Evolutionary conservation across 768 basidiomycete genomes (phyloP).

Genomic region (Tulasnella sp.): DNA sequence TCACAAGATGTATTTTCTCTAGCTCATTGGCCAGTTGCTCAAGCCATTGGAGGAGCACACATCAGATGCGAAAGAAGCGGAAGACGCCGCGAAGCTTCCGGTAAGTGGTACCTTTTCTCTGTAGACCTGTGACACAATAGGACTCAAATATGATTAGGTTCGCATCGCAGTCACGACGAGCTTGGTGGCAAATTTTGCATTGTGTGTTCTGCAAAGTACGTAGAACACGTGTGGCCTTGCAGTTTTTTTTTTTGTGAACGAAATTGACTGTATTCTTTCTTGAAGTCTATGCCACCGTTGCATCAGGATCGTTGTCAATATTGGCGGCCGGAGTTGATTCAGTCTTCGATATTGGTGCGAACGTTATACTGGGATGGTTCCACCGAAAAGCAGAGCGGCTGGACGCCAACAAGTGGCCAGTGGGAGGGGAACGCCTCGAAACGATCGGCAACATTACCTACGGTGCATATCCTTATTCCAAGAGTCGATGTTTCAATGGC

Average conservation of each 20-base stretch:
- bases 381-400: slow-evolving; percentile 61
- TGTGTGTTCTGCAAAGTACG: slow-evolving; percentile 64
- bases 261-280: neutral
- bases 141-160: slow-evolving; percentile 38
- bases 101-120: slow-evolving; percentile 29
- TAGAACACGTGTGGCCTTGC: slow-evolving; percentile 11
- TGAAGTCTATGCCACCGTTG: slow-evolving; percentile 93
- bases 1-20: too few species aligned
- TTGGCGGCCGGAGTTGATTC: slow-evolving; percentile 88
- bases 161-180: slow-evolving; percentile 82
- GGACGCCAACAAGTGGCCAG: slow-evolving; percentile 83
- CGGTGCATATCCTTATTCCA: slow-evolving; percentile 39
- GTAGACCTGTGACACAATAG: neutral
- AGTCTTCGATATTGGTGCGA: slow-evolving; percentile 74
- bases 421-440: slow-evolving; percentile 80
- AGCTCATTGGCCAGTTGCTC: slow-evolving; percentile 81
- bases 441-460: slow-evolving; percentile 85
- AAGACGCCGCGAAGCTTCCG: slow-evolving; percentile 53
- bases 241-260: slow-evolving; percentile 18
- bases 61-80: slow-evolving; percentile 62
- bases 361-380: slow-evolving; percentile 67
- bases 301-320: slow-evolving; percentile 71
- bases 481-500: too few species aligned
- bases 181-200: slow-evolving; percentile 60
- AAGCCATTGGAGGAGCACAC: slow-evolving; percentile 89